A percentile compares a stretch with the other conserved stretches of the same genome.
Conservation (phyloP, 352 stramenopile genomes). For the Phytophthora idaei region DNA sequence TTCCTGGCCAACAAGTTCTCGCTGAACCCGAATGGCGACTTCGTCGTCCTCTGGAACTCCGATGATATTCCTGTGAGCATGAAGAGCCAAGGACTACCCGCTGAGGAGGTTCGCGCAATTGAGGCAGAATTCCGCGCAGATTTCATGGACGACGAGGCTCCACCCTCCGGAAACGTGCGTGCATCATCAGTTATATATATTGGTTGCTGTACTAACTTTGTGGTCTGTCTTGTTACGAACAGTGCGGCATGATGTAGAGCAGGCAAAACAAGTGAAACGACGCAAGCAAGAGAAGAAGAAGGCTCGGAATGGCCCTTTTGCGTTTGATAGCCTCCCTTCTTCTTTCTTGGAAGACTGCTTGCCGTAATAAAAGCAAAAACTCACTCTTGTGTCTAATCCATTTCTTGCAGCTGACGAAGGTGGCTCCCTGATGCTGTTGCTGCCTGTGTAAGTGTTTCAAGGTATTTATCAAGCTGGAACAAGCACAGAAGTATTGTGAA, state of each 20-base stretch:
- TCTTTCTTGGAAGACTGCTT: constrained; percentile 30
- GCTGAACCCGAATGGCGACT: constrained; percentile 70
- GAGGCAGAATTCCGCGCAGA: constrained; percentile 58
- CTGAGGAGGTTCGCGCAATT: constrained; percentile 66
- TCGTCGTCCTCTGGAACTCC: constrained; percentile 61
- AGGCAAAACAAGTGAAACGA: constrained; percentile 7
- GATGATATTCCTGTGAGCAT: constrained; percentile 78
- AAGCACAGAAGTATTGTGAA: not conserved
- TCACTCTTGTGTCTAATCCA: not conserved
- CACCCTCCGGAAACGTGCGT: constrained; percentile 57
- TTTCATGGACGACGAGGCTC: constrained; percentile 57
- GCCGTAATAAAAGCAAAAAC: constrained; percentile 28
- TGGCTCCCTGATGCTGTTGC: not conserved
- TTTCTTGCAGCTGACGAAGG: not conserved
- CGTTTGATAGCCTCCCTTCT: constrained; percentile 10
- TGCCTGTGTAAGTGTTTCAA: not conserved
- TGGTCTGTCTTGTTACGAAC: constrained; percentile 11
- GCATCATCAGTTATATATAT: not conserved
- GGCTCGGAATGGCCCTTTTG: constrained; percentile 17
- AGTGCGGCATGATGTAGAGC: constrained; percentile 45
- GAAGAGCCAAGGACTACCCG: constrained; percentile 60
- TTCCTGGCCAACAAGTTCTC: constrained; percentile 86
- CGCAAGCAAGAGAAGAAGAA: constrained; percentile 31
- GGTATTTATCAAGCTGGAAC: not conserved
- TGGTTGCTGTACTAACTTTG: constrained; percentile 7